Evolutionary conservation across 176 grass and related monocot genomes (phyloP).

Genomic region (Elymus sibiricus): DNA sequence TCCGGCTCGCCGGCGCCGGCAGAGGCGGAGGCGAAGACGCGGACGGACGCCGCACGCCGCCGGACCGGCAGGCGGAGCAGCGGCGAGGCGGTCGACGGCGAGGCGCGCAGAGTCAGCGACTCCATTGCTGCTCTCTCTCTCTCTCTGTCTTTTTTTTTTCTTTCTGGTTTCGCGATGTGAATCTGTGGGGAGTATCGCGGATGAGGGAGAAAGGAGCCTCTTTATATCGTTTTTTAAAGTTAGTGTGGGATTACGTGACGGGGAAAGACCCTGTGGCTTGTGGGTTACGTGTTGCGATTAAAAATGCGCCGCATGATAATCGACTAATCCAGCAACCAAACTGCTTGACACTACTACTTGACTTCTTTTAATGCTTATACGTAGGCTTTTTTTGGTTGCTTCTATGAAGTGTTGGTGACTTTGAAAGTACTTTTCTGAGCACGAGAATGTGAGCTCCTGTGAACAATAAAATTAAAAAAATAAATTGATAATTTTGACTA

Average conservation of each 20-base stretch:
- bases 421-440: no score
- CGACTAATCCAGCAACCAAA: background rate
- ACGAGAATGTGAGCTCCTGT: no score
- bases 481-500: no score
- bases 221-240: conserved; percentile 22
- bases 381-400: no score
- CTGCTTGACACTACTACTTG: no score
- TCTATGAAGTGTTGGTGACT: no score
- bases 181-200: conserved; percentile 30
- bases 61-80: conserved; percentile 11
- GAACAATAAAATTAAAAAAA: no score
- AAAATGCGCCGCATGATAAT: background rate
- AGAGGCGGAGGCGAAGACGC: conserved; percentile 5
- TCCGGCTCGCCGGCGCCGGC: conserved; percentile 60
- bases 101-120: conserved; percentile 54
- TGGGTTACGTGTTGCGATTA: background rate
- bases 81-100: conserved; percentile 42
- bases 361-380: no score
- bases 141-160: background rate
- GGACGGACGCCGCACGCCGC: conserved; percentile 27
- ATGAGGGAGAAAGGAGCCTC: conserved; percentile 39
- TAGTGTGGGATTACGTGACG: background rate
- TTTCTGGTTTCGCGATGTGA: conserved; percentile 21
- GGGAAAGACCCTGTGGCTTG: background rate
- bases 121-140: conserved; percentile 43